Evolutionary conservation across 139 green algal genomes (phyloP).

Genomic region (Desmodesmus armatus): DNA sequence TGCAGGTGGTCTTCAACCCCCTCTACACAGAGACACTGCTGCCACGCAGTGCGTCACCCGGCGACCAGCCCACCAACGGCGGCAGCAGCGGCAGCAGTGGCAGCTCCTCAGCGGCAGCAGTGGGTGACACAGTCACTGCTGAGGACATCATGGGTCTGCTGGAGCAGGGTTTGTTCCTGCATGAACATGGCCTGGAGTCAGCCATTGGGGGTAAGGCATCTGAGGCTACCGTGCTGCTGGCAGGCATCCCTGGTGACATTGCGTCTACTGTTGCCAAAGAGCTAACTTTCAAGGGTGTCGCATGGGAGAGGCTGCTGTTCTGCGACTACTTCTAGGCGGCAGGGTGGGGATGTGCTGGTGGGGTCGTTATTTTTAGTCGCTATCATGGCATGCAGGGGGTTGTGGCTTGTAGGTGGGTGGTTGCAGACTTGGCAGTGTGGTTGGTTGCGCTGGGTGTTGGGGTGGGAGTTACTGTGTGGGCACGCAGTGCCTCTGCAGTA

Average conservation of each 20-base stretch:
- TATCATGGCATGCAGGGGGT: too few species aligned
- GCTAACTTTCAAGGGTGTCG: slow-evolving; percentile 67
- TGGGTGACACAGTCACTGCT: slow-evolving; percentile 23
- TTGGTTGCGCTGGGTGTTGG: too few species aligned
- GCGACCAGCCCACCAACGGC: neutral
- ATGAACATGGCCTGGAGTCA: slow-evolving; percentile 46
- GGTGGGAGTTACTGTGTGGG: too few species aligned
- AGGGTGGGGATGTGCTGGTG: neutral
- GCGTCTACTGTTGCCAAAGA: slow-evolving; percentile 62
- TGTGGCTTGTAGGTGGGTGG: too few species aligned
- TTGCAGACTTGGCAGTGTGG: too few species aligned
- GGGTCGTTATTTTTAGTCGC: too few species aligned
- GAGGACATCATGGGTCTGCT: slow-evolving; percentile 52
- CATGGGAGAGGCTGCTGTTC: slow-evolving; percentile 72
- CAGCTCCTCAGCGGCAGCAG: slow-evolving; percentile 10
- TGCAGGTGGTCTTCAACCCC: slow-evolving; percentile 54
- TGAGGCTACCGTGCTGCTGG: slow-evolving; percentile 70
- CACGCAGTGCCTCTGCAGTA: too few species aligned
- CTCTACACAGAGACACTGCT: slow-evolving; percentile 55
- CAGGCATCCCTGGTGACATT: slow-evolving; percentile 64
- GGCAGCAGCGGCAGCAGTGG: neutral
- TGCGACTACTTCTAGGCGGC: slow-evolving; percentile 69
- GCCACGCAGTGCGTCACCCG: neutral
- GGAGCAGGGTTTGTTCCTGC: slow-evolving; percentile 55
- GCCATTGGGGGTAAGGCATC: slow-evolving; percentile 48